phyloP scores from a whole-genome alignment of 208 protist species.

The Leishmania tarentolae region DNA sequence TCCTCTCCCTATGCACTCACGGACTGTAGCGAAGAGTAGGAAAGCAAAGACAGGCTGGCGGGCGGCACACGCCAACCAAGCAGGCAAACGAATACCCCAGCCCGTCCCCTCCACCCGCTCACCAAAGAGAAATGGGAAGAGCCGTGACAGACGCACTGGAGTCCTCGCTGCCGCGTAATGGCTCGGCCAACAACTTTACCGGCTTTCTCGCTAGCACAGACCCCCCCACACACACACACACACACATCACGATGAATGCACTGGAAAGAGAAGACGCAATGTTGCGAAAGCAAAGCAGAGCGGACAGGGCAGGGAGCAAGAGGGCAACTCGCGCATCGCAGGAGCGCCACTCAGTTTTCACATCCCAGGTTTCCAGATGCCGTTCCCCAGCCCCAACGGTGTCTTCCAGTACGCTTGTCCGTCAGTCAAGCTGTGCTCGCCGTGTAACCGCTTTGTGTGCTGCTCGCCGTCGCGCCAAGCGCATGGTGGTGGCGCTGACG shows the following conservation, averaged over 20 bases:
- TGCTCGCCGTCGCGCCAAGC: conserved; percentile 23
- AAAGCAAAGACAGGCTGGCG: neutral
- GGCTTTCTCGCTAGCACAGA: neutral
- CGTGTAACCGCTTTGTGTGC: conserved; percentile 38
- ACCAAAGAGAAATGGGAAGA: conserved; percentile 4
- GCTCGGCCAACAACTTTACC: neutral
- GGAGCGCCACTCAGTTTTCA: conserved; percentile 27
- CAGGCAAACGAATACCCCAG: neutral
- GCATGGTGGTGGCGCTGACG: conserved; percentile 3
- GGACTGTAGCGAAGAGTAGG: neutral
- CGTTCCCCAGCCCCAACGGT: conserved; percentile 56
- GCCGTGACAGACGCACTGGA: too few relatives aligned
- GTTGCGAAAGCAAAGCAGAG: neutral
- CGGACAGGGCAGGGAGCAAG: too few relatives aligned
- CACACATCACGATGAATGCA: neutral
- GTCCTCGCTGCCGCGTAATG: neutral
- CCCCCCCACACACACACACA: too few relatives aligned
- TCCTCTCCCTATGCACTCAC: neutral
- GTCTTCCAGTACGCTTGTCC: conserved; percentile 29
- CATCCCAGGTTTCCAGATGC: conserved; percentile 30
- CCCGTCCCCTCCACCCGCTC: neutral
- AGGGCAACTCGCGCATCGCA: neutral
- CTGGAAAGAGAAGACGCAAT: neutral
- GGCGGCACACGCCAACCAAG: conserved; percentile 16
- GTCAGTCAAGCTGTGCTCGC: conserved; percentile 20